These are phyloP conservation scores for Aspergillus sergii DNA, from an alignment of 2,329 filamentous ascomycete species.

Conservation along the genomic window DNA sequence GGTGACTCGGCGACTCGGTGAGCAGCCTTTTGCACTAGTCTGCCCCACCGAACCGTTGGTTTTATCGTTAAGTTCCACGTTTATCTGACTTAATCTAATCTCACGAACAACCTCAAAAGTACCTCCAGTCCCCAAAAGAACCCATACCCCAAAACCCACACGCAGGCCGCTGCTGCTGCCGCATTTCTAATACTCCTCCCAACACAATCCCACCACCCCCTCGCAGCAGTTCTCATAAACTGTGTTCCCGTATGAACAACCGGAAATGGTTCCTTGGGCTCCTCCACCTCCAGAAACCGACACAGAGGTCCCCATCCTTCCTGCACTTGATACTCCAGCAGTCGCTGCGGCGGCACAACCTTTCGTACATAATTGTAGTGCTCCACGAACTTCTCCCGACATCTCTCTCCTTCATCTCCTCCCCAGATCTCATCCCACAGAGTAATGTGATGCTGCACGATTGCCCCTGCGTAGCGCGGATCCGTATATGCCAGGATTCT, in stretches of 20 bases:
- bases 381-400: background rate
- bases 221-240: background rate
- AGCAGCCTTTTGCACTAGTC: background rate
- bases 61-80: background rate
- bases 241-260: background rate
- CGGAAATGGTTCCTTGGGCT: constrained; percentile 11
- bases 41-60: background rate
- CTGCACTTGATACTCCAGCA: constrained; percentile 17
- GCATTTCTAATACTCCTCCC: background rate
- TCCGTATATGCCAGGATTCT: background rate
- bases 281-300: constrained; percentile 18
- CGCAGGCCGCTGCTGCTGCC: background rate
- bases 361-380: background rate
- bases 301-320: constrained; percentile 19
- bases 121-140: background rate
- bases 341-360: background rate
- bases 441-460: background rate
- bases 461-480: background rate
- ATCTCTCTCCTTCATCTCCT: background rate
- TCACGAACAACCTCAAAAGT: background rate
- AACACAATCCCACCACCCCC: background rate
- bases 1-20: no score
- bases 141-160: background rate
- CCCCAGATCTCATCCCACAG: background rate
- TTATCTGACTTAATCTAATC: background rate